Evolutionary conservation across 2,329 filamentous ascomycete genomes (phyloP).

Genomic region (Trichoderma citrinoviride): DNA sequence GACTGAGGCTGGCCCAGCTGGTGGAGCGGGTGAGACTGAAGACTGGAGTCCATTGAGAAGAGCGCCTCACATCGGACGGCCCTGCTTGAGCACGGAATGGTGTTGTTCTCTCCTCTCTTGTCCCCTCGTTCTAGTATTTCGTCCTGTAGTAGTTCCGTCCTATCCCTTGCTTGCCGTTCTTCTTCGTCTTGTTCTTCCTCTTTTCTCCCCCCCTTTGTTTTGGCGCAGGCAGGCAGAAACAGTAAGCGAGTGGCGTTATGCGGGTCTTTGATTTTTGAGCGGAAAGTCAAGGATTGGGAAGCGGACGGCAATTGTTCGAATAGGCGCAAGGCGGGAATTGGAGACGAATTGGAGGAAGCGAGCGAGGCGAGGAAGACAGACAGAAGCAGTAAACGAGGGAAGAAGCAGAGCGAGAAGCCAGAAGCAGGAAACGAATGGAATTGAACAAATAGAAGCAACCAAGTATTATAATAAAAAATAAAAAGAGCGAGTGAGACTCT

Average conservation of each 20-base stretch:
- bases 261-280: neutral
- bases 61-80: constrained; percentile 31
- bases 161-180: neutral
- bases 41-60: constrained; percentile 34
- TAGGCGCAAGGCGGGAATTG: neutral
- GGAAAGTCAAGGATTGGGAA: neutral
- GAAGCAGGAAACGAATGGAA: constrained; percentile 4
- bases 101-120: constrained; percentile 3
- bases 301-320: neutral
- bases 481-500: constrained; percentile 12
- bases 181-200: neutral
- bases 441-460: neutral
- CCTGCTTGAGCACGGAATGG: constrained; percentile 14
- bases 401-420: constrained; percentile 14
- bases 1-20: constrained; percentile 25
- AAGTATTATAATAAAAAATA: neutral
- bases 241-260: constrained; percentile 11
- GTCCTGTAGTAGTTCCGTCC: neutral
- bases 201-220: neutral
- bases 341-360: constrained; percentile 16
- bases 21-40: constrained; percentile 29
- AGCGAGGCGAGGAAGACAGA: neutral
- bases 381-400: constrained; percentile 6
- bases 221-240: neutral
- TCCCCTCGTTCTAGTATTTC: neutral